Evolutionary conservation across 1,284 basidiomycete genomes (phyloP), one percentile per base, ranked within the genome.

Genomic region (Ganoderma leucocontextum): DNA sequence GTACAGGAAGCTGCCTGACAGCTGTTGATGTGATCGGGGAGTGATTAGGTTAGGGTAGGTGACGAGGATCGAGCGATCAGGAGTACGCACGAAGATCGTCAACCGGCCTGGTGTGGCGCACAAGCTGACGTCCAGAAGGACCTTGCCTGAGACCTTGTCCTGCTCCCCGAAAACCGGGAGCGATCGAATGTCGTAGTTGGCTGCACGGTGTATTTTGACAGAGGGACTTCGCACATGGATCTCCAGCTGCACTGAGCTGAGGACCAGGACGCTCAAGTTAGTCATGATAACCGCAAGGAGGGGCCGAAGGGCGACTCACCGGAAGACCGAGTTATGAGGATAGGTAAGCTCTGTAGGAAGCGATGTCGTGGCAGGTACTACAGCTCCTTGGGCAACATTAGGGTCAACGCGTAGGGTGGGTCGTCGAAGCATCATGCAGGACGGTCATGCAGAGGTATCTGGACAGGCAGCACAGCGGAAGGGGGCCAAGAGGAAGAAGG

Each of bases 1-100:
- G 75, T 87, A 89, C n/a, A 82, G 79, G 75, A 92, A 89, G 8
- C 82, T 76, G 13, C 91, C 91, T 80, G 91, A 89, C 68, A 92
- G 79, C 91, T 92, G 73, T 36, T 29, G 38, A 38, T 17, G 44
- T 36, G 41, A 35, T 60, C 59, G 41, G 25, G 15, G 63, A 52
- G 35, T 69, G 12, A 61, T 57, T 13, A 53, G 33, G 25, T 60
- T 60, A 33, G 60, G 74, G 60, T 65, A 64, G 36, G 39, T 19
- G 42, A 67, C 63, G 38, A 39, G n/a, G 49, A 58, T 47, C n/a
- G 15, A 25, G 38, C 42, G 62, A 38, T 39, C 44, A 38, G 62
- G 36, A 8, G 60, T 10, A 76, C 87, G 72, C 73, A 91, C 90
- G 29, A 86, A 82, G 55, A 91, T 80, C 15, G 83, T 81, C 62